These are phyloP conservation scores for Apiospora saccharicola DNA, from an alignment of 2,329 filamentous ascomycete genomes.

Conservation along the genomic window DNA sequence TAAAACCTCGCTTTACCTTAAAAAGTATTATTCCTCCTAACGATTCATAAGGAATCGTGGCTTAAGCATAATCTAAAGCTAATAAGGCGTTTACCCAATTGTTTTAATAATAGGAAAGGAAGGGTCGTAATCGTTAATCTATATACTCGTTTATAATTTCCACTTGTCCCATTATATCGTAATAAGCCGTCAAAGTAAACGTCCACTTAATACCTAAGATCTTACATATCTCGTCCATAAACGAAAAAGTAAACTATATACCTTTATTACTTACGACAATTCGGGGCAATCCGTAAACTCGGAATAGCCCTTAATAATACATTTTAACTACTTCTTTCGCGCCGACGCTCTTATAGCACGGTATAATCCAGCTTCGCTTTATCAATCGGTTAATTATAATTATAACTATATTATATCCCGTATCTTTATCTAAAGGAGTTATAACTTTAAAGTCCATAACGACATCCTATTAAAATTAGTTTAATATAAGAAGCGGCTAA, in stretches of 20 bases:
- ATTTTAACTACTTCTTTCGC: conserved; percentile 26
- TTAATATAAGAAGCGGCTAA: not conserved
- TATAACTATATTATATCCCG: conserved; percentile 3
- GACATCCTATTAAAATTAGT: not conserved
- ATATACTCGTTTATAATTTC: conserved; percentile 27
- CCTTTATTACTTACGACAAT: conserved; percentile 23
- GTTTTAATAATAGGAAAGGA: too few relatives aligned
- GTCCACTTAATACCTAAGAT: conserved; percentile 24
- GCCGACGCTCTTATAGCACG: conserved; percentile 14
- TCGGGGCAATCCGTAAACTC: not conserved
- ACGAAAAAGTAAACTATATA: conserved; percentile 23
- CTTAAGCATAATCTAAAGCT: not conserved
- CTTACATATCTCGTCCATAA: conserved; percentile 25
- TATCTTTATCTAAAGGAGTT: not conserved
- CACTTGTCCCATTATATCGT: conserved; percentile 28
- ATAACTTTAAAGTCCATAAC: not conserved
- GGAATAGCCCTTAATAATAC: not conserved
- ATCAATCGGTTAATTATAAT: not conserved
- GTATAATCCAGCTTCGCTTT: conserved; percentile 20
- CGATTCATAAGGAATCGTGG: not conserved
- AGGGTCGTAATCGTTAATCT: conserved; percentile 23
- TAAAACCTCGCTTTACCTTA: too few relatives aligned
- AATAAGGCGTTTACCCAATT: too few relatives aligned
- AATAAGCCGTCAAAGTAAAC: not conserved
- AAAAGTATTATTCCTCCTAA: too few relatives aligned